Evolutionary conservation across 176 grass and related monocot species (phyloP), one percentile per base, ranked within the genome.

Genomic region (Aegilops speltoides): DNA sequence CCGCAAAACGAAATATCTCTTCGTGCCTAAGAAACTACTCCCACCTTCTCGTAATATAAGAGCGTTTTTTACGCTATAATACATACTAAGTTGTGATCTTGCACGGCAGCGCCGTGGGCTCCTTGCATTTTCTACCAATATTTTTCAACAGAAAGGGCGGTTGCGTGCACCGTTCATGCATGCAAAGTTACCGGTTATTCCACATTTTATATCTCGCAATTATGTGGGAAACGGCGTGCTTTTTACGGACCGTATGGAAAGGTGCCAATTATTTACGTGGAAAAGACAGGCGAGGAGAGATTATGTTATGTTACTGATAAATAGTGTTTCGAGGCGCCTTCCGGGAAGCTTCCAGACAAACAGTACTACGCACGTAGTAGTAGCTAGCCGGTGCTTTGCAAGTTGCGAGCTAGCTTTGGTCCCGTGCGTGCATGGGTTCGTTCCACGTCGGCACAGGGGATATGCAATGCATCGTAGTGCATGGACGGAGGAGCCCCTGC

Each of bases 341-440:
- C 74, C 3, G 8, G 67, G 85, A 90, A 87, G 85, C 80, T 87
- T 90, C 85, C 20, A 15, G 52, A 32, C 20, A 41, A 8, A 8
- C 43, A 64, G 57, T 23, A 40, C 3, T 23, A 40, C 3, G 57
- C 23, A 72, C 23, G 7, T 73, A 8, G 17, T 0, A 34, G n/a
- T 76, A 66, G 31, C 15, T 76, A 66, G 31, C 15, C 10, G 24
- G 10, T 13, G 67, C 54, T 75, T 66, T 59, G 59, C 79, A 65
- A 54, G 29, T 73, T 81, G 85, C 40, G 4, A 62, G 19, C 60
- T 22, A 10, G 24, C 60, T 67, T 77, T 85, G 73, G 73, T 85
- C 83, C 73, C 41, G 16, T 52, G 48, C 50, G 16, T 54, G 50
- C 50, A 54, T 54, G 50, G 50, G 16, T n/a, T 81, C 38, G 63